Evolutionary conservation across 2,329 filamentous ascomycete species (phyloP).

Genomic region (Botrytis galanthina): DNA sequence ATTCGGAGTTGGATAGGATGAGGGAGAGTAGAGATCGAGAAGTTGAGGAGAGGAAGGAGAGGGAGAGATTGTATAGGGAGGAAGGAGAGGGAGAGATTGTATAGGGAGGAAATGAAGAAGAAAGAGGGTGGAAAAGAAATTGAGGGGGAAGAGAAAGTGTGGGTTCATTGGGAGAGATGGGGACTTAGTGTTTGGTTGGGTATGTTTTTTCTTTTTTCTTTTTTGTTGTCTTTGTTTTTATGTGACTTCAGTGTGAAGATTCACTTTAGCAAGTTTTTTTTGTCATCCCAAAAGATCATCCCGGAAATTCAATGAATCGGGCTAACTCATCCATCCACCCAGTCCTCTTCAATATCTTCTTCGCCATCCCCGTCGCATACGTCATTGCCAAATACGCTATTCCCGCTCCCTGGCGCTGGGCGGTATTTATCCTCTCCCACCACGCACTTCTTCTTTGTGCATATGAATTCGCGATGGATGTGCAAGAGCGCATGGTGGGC

Average conservation of each 20-base stretch:
- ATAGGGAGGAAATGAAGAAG: background rate
- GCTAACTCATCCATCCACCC: background rate
- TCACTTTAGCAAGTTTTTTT: background rate
- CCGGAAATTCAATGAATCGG: fast-evolving
- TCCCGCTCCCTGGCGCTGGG: background rate
- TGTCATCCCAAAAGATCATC: background rate
- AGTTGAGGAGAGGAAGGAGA: background rate
- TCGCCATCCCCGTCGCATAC: slow-evolving; percentile 23
- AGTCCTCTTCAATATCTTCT: slow-evolving; percentile 25
- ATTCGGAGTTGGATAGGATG: background rate
- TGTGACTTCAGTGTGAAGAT: too few species aligned
- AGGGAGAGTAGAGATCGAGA: background rate
- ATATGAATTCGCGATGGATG: background rate
- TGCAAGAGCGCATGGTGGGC: slow-evolving; percentile 1
- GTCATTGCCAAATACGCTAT: slow-evolving; percentile 1
- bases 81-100: background rate
- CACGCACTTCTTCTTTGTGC: slow-evolving; percentile 3
- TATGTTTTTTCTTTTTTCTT: background rate
- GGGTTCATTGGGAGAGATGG: background rate
- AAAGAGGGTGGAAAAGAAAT: too few species aligned
- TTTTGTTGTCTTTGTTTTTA: too few species aligned
- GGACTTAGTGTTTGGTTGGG: background rate
- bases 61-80: background rate
- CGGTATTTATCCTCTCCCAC: background rate
- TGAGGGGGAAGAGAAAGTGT: background rate